A percentile compares a stretch with the other conserved stretches of the same genome.
phyloP scores from a whole-genome alignment of 768 basidiomycete species.

The Pholiota microspora region DNA sequence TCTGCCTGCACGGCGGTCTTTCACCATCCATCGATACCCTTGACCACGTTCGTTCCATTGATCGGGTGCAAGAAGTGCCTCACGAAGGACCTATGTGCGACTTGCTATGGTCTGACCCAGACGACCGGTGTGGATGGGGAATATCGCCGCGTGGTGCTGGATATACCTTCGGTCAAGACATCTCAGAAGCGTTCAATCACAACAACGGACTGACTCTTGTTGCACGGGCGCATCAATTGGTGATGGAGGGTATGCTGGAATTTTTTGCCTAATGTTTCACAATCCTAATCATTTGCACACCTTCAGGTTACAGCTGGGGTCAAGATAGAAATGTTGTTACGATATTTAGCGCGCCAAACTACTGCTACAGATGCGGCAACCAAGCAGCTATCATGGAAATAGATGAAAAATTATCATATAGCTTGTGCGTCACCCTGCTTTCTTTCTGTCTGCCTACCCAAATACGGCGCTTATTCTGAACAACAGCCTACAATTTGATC shows the following conservation, averaged over 20 bases:
- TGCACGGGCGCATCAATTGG: conserved; percentile 90
- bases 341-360: conserved; percentile 99
- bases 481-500: conserved; percentile 96
- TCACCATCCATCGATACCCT: conserved; percentile 99
- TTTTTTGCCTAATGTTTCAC: neutral
- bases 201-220: conserved; percentile 97
- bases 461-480: neutral
- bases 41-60: conserved; percentile 98
- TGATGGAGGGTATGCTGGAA: conserved; percentile 84
- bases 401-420: conserved; percentile 95
- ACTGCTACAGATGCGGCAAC: conserved; percentile 99
- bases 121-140: conserved; percentile 99
- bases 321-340: conserved; percentile 99
- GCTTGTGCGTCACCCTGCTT: conserved; percentile 60
- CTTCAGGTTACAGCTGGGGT: conserved; percentile 88
- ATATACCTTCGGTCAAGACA: conserved; percentile 99
- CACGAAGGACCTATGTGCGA: conserved; percentile 99
- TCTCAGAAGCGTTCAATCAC: conserved; percentile 98
- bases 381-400: conserved; percentile 99
- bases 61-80: conserved; percentile 98
- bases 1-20: conserved; percentile 96
- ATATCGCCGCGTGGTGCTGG: conserved; percentile 98
- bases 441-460: neutral
- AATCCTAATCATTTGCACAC: conserved; percentile 9
- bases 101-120: conserved; percentile 98